Evolutionary conservation across 371 early-diverging fungal genomes (phyloP).

Genomic region (Capillidium heterosporum): DNA sequence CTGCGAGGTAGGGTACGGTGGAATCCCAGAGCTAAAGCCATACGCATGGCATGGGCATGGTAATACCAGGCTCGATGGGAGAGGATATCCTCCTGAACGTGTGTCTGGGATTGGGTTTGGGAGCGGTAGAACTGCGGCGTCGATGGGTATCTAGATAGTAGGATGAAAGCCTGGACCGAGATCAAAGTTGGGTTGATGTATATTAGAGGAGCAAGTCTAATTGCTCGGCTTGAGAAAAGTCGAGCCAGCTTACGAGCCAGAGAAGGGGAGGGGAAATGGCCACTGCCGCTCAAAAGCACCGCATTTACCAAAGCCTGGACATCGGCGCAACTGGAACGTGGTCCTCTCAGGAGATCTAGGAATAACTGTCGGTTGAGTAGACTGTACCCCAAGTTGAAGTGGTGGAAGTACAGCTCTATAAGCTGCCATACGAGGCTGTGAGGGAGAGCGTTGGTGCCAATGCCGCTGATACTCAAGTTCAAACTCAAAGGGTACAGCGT

Average conservation of each 20-base stretch:
- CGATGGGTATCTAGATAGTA: background rate
- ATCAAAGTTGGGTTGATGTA: background rate
- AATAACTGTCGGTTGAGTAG: conserved; percentile 1
- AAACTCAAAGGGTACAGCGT: too few species aligned
- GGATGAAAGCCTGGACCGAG: background rate
- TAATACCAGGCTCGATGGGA: background rate
- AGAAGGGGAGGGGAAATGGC: background rate
- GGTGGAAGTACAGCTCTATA: conserved; percentile 2
- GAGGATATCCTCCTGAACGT: background rate
- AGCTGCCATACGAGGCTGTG: background rate
- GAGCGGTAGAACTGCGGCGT: background rate
- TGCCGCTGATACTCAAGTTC: too few species aligned
- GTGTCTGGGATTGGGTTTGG: too few species aligned
- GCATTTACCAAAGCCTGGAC: background rate
- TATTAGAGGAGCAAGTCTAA: background rate
- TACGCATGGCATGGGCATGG: background rate
- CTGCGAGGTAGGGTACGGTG: background rate
- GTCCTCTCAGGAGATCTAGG: background rate
- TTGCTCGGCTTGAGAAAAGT: background rate
- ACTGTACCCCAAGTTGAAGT: conserved; percentile 4
- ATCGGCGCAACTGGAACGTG: background rate
- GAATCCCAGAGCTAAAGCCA: conserved; percentile 1
- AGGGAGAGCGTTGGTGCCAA: too few species aligned
- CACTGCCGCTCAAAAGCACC: background rate
- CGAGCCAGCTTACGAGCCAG: background rate